Conservation (phyloP, 768 basidiomycete species). For the Pleurotus ostreatus region DNA sequence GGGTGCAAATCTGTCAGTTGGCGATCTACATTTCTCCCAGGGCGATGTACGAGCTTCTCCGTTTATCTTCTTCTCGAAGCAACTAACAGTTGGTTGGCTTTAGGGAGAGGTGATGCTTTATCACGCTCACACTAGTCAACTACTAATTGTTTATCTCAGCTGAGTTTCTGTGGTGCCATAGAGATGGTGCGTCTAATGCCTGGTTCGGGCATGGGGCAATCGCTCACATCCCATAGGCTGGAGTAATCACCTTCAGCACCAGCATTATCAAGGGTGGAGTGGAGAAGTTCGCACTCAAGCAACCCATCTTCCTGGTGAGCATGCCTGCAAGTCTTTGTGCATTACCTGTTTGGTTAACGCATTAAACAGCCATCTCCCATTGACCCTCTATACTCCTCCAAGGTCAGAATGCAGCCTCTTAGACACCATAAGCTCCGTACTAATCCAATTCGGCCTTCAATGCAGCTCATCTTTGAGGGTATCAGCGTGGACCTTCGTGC, state of each 20-base stretch:
- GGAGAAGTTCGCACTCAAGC: slow-evolving; percentile 68
- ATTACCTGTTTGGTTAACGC: background rate
- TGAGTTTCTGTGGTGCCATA: slow-evolving; percentile 75
- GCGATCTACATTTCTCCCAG: slow-evolving; percentile 78
- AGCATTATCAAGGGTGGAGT: slow-evolving; percentile 73
- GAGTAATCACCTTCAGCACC: slow-evolving; percentile 67
- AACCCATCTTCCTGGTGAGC: slow-evolving; percentile 67
- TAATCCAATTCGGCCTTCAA: background rate
- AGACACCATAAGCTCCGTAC: background rate
- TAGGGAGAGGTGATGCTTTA: slow-evolving; percentile 50
- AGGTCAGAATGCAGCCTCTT: slow-evolving; percentile 28
- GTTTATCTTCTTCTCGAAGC: background rate
- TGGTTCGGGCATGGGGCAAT: too few species aligned
- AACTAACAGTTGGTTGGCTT: background rate
- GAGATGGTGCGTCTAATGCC: slow-evolving; percentile 49
- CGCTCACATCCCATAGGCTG: slow-evolving; percentile 37
- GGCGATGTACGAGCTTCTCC: slow-evolving; percentile 46
- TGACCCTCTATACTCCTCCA: slow-evolving; percentile 71
- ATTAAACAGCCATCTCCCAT: slow-evolving; percentile 63
- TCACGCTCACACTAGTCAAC: background rate
- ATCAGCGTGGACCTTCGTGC: slow-evolving; percentile 67
- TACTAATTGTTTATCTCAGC: slow-evolving; percentile 25
- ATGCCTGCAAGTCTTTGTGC: background rate
- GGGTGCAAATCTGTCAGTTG: slow-evolving; percentile 67
- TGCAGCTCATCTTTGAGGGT: slow-evolving; percentile 68